Percentiles rank a stretch among this genome's conserved stretches.
Evolutionary conservation across 1,284 basidiomycete species (phyloP).

Genomic region (Tylopilus orsonianus): DNA sequence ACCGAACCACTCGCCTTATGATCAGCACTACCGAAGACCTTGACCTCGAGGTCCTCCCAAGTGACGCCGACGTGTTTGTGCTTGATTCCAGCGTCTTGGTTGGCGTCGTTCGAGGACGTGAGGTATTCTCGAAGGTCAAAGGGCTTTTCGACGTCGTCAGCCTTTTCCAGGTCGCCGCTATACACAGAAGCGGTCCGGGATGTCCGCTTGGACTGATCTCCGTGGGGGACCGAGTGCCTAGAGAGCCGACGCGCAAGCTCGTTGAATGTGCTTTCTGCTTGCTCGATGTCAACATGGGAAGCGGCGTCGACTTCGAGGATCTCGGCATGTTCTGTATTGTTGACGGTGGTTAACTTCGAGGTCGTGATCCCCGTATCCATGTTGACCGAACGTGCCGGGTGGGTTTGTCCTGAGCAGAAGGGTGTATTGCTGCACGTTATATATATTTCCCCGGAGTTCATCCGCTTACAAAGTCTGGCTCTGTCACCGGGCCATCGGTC

Average conservation of each 20-base stretch:
- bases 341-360: not conserved
- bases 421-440: conserved; percentile 7
- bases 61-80: conserved; percentile 84
- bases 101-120: conserved; percentile 62
- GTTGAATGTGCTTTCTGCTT: conserved; percentile 55
- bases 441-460: conserved; percentile 9
- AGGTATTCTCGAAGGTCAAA: conserved; percentile 82
- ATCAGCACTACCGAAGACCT: conserved; percentile 62
- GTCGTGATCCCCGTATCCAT: conserved; percentile 13
- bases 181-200: conserved; percentile 25
- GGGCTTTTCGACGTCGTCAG: conserved; percentile 31
- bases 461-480: conserved; percentile 20
- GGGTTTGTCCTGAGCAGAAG: not conserved
- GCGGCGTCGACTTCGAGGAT: conserved; percentile 22
- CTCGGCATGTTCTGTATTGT: conserved; percentile 19
- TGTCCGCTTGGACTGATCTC: conserved; percentile 23
- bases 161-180: conserved; percentile 50
- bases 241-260: conserved; percentile 45
- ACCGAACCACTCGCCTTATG: conserved; percentile 46
- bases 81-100: conserved; percentile 72
- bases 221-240: conserved; percentile 17
- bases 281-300: conserved; percentile 41
- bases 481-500: not conserved
- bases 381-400: conserved; percentile 1
- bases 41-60: conserved; percentile 75